Percentiles rank a stretch among this genome's conserved stretches.
These are phyloP conservation scores for Eruca vesicaria DNA, from an alignment of 441 rosid species.

Conservation along the genomic window DNA sequence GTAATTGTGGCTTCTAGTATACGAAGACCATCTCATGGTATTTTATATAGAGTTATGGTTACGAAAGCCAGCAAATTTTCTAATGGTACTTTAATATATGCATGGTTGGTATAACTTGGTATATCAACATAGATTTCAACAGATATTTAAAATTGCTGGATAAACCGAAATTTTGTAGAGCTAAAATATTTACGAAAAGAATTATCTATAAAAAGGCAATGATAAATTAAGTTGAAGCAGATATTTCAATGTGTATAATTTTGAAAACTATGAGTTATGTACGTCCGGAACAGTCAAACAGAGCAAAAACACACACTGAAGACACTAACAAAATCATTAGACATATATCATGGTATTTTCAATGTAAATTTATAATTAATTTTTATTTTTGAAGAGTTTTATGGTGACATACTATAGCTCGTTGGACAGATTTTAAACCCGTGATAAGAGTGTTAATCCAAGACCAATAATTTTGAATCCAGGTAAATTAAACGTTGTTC, in stretches of 20 bases:
- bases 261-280: background rate
- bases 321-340: background rate
- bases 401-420: background rate
- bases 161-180: background rate
- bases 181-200: background rate
- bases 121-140: background rate
- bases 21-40: background rate
- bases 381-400: background rate
- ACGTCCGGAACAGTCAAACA: background rate
- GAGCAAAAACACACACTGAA: background rate
- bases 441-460: conserved; percentile 1
- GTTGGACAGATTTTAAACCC: background rate
- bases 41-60: background rate
- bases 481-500: conserved; percentile 22
- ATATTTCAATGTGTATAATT: background rate
- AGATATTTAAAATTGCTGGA: background rate
- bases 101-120: background rate
- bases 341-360: background rate
- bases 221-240: background rate
- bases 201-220: background rate
- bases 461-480: background rate
- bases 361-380: no score
- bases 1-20: background rate
- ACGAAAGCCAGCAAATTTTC: background rate
- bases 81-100: background rate